Percentiles rank a stretch among this genome's conserved stretches.
Evolutionary conservation across 306 rosid species (phyloP).

Genomic region (Fagus crenata): DNA sequence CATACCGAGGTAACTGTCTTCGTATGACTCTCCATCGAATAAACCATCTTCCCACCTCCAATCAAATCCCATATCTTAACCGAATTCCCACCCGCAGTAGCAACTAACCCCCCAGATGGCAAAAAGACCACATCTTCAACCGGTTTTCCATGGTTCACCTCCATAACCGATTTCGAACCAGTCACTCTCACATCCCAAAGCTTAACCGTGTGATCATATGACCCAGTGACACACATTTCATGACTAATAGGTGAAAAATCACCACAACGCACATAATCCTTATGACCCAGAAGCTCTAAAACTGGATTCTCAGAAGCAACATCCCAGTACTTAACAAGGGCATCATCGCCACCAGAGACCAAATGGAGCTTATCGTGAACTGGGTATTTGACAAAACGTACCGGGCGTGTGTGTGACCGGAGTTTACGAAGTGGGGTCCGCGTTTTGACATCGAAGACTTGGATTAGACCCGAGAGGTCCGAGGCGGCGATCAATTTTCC

Average conservation of each 20-base stretch:
- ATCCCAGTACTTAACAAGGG: constrained; percentile 79
- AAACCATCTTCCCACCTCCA: constrained; percentile 78
- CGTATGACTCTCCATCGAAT: constrained; percentile 86
- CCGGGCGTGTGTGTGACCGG: constrained; percentile 73
- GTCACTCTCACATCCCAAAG: constrained; percentile 80
- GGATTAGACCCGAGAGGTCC: constrained; percentile 77
- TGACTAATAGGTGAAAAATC: constrained; percentile 68
- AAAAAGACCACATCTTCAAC: constrained; percentile 76
- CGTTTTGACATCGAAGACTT: constrained; percentile 59
- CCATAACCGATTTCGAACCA: constrained; percentile 44
- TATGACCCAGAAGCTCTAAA: constrained; percentile 54
- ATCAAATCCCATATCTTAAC: constrained; percentile 90
- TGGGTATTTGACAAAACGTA: constrained; percentile 68
- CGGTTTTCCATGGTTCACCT: constrained; percentile 70
- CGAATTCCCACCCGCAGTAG: constrained; percentile 78
- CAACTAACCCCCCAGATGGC: constrained; percentile 74
- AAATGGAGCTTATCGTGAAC: constrained; percentile 67
- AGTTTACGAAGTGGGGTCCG: constrained; percentile 66
- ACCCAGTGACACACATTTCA: constrained; percentile 69
- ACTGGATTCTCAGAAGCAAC: constrained; percentile 51
- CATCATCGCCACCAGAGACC: constrained; percentile 88
- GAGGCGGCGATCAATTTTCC: constrained; percentile 78
- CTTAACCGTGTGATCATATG: constrained; percentile 84
- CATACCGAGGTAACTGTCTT: constrained; percentile 84
- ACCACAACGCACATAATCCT: constrained; percentile 85